phyloP scores from a whole-genome alignment of 352 stramenopile genomes.

The Thraustotheca clavata region DNA sequence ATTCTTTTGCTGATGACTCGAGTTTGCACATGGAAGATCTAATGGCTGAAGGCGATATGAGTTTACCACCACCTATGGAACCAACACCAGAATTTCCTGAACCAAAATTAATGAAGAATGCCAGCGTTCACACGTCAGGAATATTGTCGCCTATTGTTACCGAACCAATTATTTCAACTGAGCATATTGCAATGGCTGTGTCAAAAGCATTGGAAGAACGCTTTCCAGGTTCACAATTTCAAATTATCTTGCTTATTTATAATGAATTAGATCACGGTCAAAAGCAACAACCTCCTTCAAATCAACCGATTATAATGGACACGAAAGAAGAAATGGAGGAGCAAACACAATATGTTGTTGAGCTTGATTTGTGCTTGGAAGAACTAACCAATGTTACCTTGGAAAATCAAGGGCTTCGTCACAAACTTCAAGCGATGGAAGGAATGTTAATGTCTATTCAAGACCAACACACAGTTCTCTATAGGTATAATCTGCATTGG shows the following conservation, averaged over 20 bases:
- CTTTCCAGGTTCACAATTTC: too few relatives aligned
- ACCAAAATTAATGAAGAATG: neutral
- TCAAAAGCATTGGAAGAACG: constrained; percentile 25
- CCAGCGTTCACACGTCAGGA: neutral
- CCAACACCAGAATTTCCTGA: neutral
- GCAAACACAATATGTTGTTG: constrained; percentile 49
- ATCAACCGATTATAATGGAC: constrained; percentile 43
- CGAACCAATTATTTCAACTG: neutral
- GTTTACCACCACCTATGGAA: neutral
- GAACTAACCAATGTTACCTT: constrained; percentile 40
- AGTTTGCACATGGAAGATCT: neutral
- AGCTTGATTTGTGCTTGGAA: constrained; percentile 61
- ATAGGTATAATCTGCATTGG: constrained; percentile 33
- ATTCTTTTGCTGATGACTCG: neutral
- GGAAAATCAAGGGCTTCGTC: constrained; percentile 40
- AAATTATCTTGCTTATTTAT: too few relatives aligned
- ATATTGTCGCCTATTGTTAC: neutral
- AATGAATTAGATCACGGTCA: too few relatives aligned
- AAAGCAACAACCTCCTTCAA: too few relatives aligned
- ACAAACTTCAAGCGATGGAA: constrained; percentile 42
- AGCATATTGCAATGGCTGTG: constrained; percentile 25
- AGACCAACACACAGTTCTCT: constrained; percentile 66
- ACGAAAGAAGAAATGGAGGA: constrained; percentile 46
- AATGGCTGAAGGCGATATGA: neutral
- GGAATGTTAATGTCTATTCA: constrained; percentile 42